Evolutionary conservation across 768 basidiomycete species (phyloP).

Genomic region (Candolleomyces aberdarensis): DNA sequence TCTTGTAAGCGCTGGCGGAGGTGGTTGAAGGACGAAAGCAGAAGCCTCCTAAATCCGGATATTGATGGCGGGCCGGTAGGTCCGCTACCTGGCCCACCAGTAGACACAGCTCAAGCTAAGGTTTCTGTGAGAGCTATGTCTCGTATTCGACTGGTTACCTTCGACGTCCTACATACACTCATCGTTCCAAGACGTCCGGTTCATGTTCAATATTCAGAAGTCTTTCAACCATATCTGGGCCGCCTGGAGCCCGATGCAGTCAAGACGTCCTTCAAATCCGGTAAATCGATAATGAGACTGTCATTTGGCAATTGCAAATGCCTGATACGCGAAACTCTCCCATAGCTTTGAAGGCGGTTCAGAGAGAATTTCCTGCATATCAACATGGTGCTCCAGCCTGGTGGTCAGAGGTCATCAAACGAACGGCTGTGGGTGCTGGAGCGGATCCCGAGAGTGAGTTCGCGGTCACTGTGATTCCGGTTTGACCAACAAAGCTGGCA

Average conservation of each 20-base stretch:
- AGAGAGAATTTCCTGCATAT: constrained; percentile 60
- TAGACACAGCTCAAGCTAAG: neutral
- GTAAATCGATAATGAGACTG: constrained; percentile 28
- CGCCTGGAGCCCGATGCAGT: constrained; percentile 49
- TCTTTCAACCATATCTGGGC: constrained; percentile 69
- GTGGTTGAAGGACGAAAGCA: too few species aligned
- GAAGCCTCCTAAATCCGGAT: too few species aligned
- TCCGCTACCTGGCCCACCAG: too few species aligned
- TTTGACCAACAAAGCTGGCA: neutral
- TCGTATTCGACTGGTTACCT: constrained; percentile 63
- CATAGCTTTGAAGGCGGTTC: constrained; percentile 41
- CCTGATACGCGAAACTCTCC: constrained; percentile 10
- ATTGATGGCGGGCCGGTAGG: too few species aligned
- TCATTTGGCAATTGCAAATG: neutral
- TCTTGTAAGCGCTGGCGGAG: too few species aligned
- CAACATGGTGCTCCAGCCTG: constrained; percentile 50
- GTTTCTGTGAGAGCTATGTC: constrained; percentile 6
- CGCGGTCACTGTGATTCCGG: neutral
- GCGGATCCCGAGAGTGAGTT: constrained; percentile 55
- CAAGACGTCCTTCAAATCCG: constrained; percentile 56
- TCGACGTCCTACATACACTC: constrained; percentile 77
- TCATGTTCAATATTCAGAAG: constrained; percentile 60
- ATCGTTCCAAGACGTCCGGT: constrained; percentile 67
- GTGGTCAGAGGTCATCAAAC: constrained; percentile 78
- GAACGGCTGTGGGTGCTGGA: constrained; percentile 74